These are phyloP conservation scores for Creolimax fragrantissima DNA, from an alignment of 78 protist genomes.

Conservation along the genomic window DNA sequence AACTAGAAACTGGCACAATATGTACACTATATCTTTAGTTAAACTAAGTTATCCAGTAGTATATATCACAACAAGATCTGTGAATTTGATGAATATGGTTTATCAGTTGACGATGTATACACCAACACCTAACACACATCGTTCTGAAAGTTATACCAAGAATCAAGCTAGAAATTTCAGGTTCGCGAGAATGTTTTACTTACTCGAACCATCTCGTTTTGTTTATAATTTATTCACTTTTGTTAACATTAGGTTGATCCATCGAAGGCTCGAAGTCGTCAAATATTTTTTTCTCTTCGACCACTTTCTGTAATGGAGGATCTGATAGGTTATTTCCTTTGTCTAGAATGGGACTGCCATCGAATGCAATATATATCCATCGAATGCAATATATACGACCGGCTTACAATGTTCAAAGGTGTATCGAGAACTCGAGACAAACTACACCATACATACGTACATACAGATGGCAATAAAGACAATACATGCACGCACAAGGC, in stretches of 20 bases:
- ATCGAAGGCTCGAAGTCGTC: not conserved
- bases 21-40: too few relatives aligned
- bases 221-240: too few relatives aligned
- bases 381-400: not conserved
- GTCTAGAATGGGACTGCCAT: not conserved
- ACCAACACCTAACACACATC: too few relatives aligned
- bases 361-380: not conserved
- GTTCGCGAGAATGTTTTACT: too few relatives aligned
- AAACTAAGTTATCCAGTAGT: too few relatives aligned
- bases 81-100: too few relatives aligned
- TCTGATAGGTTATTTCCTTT: not conserved
- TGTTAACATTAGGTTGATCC: not conserved
- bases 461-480: not conserved
- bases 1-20: too few relatives aligned
- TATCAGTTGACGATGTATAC: too few relatives aligned
- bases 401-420: not conserved
- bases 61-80: too few relatives aligned
- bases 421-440: not conserved
- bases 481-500: not conserved
- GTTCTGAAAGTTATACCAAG: too few relatives aligned
- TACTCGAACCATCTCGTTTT: too few relatives aligned
- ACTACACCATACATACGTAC: not conserved
- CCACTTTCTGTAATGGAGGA: not conserved
- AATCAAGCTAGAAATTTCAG: too few relatives aligned
- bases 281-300: not conserved